A percentile compares a stretch with the other conserved stretches of the same genome.
These are phyloP conservation scores for Solanum pennellii DNA, from an alignment of 257 asterid species.

Conservation along the genomic window DNA sequence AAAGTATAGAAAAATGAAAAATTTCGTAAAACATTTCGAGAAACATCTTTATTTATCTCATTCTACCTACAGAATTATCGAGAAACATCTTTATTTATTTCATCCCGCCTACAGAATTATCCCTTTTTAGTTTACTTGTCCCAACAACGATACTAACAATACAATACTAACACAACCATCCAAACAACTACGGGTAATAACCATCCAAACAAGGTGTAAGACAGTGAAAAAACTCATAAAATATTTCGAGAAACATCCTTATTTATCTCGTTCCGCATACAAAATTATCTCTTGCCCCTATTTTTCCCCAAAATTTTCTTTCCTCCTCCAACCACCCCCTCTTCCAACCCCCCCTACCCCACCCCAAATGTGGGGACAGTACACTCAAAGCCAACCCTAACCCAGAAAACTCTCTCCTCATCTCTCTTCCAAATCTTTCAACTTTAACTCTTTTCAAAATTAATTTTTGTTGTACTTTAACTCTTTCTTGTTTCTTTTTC, in stretches of 20 bases:
- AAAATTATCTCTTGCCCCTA: not conserved
- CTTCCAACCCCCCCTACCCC: accelerated
- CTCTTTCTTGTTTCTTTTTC: not conserved
- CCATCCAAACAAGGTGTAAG: too few species aligned
- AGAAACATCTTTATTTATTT: not conserved
- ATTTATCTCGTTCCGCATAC: not conserved
- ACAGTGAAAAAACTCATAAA: not conserved
- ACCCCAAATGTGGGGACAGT: constrained; percentile 11
- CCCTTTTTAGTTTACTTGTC: too few species aligned
- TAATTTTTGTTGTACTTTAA: not conserved
- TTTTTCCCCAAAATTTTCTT: too few species aligned
- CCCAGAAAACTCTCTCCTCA: constrained; percentile 23
- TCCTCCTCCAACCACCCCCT: too few species aligned
- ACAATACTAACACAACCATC: too few species aligned
- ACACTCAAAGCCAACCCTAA: constrained; percentile 28
- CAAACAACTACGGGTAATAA: too few species aligned
- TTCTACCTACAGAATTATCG: not conserved
- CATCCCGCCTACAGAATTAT: not conserved
- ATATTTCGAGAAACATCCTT: not conserved
- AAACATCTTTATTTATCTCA: not conserved
- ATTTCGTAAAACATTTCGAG: not conserved
- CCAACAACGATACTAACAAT: too few species aligned
- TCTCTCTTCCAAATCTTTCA: not conserved
- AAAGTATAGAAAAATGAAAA: not conserved
- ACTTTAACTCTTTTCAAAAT: not conserved